Evolutionary conservation across 2,329 filamentous ascomycete species (phyloP), one percentile per base, ranked within the genome.

Genomic region (Colletotrichum caudatum): DNA sequence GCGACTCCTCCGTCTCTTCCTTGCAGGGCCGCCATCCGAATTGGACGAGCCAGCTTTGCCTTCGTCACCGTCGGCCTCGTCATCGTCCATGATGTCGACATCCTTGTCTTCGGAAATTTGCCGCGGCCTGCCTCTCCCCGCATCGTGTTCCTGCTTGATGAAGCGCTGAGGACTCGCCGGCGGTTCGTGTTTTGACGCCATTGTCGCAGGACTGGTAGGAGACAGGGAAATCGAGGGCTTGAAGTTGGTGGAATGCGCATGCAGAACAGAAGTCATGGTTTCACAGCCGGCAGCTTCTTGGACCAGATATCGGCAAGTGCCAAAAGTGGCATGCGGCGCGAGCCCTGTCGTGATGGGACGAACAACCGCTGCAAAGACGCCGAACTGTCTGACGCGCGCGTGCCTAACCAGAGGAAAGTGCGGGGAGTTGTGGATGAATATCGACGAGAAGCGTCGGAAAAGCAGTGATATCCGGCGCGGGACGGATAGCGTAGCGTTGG

Each of bases 1-100:
- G 74, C 93, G 89, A 81, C 92, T 94, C 66, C 92, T 84, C 75
- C 92, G 84, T 69, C 92, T 85, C 81, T 94, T 90, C 67, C 86
- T 85, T 6, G 83, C 82, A 3, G 87, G 86, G 1, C 86, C 86
- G 39, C 86, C 86, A 33, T 88, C 86, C 2, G 85, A 87, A 75
- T 86, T 86, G 44, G 86, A 87, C 6, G 86, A 87, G 72, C 84
- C 83, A 23, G 80, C 85, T 67, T 83, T 82, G 71, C 82, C 82
- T 18, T 77, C 80, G 54, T 84, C 82, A 29, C 76, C 80, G 20
- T 82, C 79, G 29, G 81, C 81, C 7, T 77, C 79, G 44, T 81
- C 82, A 56, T 78, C 81, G 72, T 84, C 83, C 53, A 81, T 81
- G 35, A 82, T 80, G 57, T 83, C 81, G 23, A 80, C 80, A 26